Base-by-base conservation (phyloP, 257 asterid genomes). In the Salvia rosmarinus region DNA sequence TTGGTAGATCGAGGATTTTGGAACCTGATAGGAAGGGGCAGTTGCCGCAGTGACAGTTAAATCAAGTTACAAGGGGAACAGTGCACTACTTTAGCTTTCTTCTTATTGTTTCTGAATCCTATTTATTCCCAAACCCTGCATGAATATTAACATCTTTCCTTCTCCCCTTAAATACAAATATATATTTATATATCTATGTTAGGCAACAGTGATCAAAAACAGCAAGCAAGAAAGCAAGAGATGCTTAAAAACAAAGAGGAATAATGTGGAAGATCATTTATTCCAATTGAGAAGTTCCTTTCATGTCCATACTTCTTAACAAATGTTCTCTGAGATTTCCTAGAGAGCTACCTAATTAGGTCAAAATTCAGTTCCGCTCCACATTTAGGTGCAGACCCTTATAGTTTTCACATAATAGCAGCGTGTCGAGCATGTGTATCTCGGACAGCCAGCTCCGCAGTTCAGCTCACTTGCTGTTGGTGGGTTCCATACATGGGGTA, bases 391-490 rank as follows among this genome's bases (percentile, higher is more conserved):
- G 76, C 78, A 72, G 81, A 78, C 57, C 75, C 62, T 77, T 77
- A 67, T 60, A 64, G 62, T 72, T 75, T 68, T 78, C 79, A 68
- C 74, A 71, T 75, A 52, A n/a, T 73, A 50, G 61, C 68, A 9
- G 61, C 30, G 30, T 25, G 71, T 72, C 68, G 64, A 75, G 81
- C 78, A 70, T 59, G 2, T 4, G 50, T 9, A 3, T 1, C 20
- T 7, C 30, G 23, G 20, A 0, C 65, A 32, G 23, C 58, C 58
- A 8, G 11, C n/a, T n/a, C n/a, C n/a, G 12, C 65, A 13, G 64
- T 37, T 43, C 85, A 90, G 92, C 84, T 90, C 28, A 93, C 96
- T 89, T 89, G 97, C 62, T 89, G 99, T 78, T 91, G 99, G 80
- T 83, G 97, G 64, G 89, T 80, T 17, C 95, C 96, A 5, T 91